Percentiles rank a stretch among this genome's conserved stretches.
phyloP scores from a whole-genome alignment of 2,329 filamentous ascomycete species.

The Aspergillus tubingensis region DNA sequence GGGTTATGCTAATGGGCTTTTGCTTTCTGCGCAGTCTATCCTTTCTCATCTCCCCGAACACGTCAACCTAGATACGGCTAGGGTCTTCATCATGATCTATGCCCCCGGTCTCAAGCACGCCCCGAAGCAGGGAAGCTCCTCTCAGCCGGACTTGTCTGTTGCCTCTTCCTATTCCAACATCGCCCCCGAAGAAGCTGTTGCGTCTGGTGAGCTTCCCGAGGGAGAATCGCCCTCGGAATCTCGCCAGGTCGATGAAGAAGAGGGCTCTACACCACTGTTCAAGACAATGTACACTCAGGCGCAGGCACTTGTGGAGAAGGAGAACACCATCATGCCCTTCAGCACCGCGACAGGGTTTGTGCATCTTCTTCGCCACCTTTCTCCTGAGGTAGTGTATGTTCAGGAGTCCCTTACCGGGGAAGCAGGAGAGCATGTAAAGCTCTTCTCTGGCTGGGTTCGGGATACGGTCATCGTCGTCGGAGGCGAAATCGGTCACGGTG shows the following conservation, averaged over 20 bases:
- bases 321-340: constrained; percentile 85
- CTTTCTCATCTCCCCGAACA: constrained; percentile 83
- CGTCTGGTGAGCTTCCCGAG: constrained; percentile 45
- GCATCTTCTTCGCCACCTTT: constrained; percentile 82
- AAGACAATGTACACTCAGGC: constrained; percentile 80
- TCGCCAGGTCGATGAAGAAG: constrained; percentile 41
- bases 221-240: constrained; percentile 52
- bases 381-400: constrained; percentile 83
- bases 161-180: constrained; percentile 88
- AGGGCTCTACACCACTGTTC: constrained; percentile 64
- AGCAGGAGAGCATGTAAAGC: constrained; percentile 71
- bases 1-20: constrained; percentile 12
- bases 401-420: constrained; percentile 80
- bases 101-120: constrained; percentile 74
- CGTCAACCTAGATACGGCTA: constrained; percentile 70
- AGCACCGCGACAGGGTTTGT: constrained; percentile 79
- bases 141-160: constrained; percentile 64
- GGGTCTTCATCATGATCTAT: constrained; percentile 88
- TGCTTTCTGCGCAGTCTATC: constrained; percentile 62
- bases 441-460: constrained; percentile 64
- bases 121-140: constrained; percentile 38
- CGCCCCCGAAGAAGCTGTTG: constrained; percentile 64
- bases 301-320: constrained; percentile 74
- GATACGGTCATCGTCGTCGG: constrained; percentile 62
- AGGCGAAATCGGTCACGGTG: constrained; percentile 64